Base-by-base conservation (phyloP, 108 stramenopile genomes). In the Seminavis robusta region DNA sequence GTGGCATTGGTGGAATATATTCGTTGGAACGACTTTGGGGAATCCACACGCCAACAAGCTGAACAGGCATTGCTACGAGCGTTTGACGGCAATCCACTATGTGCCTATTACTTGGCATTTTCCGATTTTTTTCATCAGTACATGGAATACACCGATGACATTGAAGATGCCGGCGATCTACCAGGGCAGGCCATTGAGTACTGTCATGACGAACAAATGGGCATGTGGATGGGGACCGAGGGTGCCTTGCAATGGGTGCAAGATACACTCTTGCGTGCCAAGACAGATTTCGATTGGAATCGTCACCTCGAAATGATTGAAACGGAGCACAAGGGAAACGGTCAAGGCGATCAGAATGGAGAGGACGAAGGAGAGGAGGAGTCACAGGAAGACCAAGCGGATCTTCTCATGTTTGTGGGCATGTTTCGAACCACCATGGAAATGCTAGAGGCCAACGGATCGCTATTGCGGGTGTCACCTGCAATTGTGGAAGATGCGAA, bases 361-460 rank as follows among this genome's bases (percentile, higher is more conserved):
- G 62, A 68, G 27, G 63, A 63, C n/a, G 63, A 80, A 1, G 76
- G 63, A 4, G 56, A 73, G 2, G 63, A 63, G 23, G 71, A 71
- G 17, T 63, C 70, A 2, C 53, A 69, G 27, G 78, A 75, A 24
- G 68, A 69, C n/a, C 66, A 61, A 16, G 75, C 74, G 9, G 92
- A 94, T 69, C 65, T 84, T n/a, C 53, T 67, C 46, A 94, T 94
- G 92, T 90, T 80, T 73, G 71, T 76, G 30, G 86, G 83, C 24
- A 94, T 94, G 92, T 90, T 94, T 57, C 81, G 86, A 15, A 94
- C 92, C 1, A 81, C 83, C 33, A 90, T 94, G 92, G 92, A 94
- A 47, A 90, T 89, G 92, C 40, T 94, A 23, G 77, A 80, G 48
- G 84, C n/a, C n/a, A n/a, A n/a, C n/a, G n/a, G n/a, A n/a, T n/a